phyloP scores from a whole-genome alignment of 306 rosid species.

The Vigna hirtella region DNA sequence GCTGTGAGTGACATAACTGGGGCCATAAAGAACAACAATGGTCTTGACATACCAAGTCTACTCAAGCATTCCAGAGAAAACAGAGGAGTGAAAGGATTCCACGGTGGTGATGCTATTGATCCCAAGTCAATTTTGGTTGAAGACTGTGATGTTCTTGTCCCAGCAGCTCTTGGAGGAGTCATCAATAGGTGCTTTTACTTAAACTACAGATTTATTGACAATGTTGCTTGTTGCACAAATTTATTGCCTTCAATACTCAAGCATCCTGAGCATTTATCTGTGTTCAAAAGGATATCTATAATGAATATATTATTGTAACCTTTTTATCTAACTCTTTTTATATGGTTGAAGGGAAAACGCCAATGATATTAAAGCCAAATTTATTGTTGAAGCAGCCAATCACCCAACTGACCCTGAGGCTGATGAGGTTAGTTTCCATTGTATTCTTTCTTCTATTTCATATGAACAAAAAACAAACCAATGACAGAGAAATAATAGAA shows the following conservation, averaged over 20 bases:
- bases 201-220: background rate
- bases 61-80: slow-evolving; percentile 64
- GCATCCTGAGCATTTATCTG: background rate
- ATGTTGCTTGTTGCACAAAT: background rate
- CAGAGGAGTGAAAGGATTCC: slow-evolving; percentile 73
- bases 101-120: slow-evolving; percentile 71
- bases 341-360: slow-evolving; percentile 78
- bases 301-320: background rate
- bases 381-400: slow-evolving; percentile 92
- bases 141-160: slow-evolving; percentile 85
- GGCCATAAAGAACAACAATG: slow-evolving; percentile 75
- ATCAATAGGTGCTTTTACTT: slow-evolving; percentile 69
- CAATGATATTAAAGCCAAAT: slow-evolving; percentile 78
- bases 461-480: background rate
- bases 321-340: background rate
- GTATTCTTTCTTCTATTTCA: slow-evolving; percentile 5
- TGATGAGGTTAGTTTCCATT: slow-evolving; percentile 70
- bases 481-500: background rate
- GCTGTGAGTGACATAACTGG: slow-evolving; percentile 92
- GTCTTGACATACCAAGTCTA: slow-evolving; percentile 78
- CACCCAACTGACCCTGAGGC: slow-evolving; percentile 98
- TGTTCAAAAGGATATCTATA: background rate
- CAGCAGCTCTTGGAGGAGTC: slow-evolving; percentile 99
- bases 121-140: slow-evolving; percentile 69
- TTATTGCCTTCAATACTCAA: background rate